Conservation (phyloP, 1,139 yeast species). For the Candida labiduridarum region DNA sequence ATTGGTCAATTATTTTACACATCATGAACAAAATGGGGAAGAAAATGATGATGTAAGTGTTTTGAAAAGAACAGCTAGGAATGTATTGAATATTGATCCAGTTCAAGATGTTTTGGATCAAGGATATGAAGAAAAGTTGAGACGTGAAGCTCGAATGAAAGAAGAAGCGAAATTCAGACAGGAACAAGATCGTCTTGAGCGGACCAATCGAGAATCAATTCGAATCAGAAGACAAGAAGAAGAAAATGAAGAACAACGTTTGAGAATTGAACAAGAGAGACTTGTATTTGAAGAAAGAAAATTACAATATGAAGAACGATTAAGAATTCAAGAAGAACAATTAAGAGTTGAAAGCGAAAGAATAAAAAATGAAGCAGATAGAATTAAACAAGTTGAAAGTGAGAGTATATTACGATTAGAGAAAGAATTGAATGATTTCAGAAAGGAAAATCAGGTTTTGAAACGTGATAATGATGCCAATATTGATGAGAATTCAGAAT, state of each 20-base stretch:
- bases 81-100: constrained; percentile 14
- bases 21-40: constrained; percentile 8
- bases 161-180: not conserved
- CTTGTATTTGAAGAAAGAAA: not conserved
- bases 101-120: constrained; percentile 4
- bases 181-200: not conserved
- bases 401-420: not conserved
- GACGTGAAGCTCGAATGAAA: not conserved
- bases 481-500: not conserved
- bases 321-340: not conserved
- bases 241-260: not conserved
- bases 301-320: not conserved
- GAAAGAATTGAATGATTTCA: not conserved
- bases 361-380: not conserved
- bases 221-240: not conserved
- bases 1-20: constrained; percentile 17
- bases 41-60: constrained; percentile 12
- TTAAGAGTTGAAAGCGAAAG: not conserved
- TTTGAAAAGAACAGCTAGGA: constrained; percentile 18
- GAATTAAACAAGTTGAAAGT: not conserved
- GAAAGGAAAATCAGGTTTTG: not conserved
- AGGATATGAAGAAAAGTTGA: not conserved
- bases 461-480: not conserved
- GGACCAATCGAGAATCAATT: not conserved
- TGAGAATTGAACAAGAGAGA: not conserved